These are phyloP conservation scores for Botrytis byssoidea DNA, from an alignment of 2,329 filamentous ascomycete species.

Conservation along the genomic window DNA sequence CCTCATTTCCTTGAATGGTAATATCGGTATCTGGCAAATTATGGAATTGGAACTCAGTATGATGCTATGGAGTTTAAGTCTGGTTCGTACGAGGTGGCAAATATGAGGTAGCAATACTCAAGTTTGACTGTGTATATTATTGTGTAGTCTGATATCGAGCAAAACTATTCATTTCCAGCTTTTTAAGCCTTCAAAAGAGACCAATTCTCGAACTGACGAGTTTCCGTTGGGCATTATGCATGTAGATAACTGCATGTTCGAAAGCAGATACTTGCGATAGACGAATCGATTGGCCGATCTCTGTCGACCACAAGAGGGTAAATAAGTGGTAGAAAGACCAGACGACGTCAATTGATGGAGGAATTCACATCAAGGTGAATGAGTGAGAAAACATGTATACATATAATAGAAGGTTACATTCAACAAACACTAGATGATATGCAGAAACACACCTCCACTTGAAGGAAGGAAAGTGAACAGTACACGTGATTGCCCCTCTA, in stretches of 20 bases:
- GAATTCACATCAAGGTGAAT: neutral
- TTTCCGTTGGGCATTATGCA: neutral
- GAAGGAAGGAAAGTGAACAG: neutral
- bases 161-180: neutral
- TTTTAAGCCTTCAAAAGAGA: neutral
- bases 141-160: conserved; percentile 11
- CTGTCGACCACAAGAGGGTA: neutral
- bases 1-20: neutral
- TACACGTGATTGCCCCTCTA: neutral
- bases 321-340: neutral
- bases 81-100: neutral
- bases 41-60: neutral
- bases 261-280: neutral
- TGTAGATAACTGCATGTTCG: neutral
- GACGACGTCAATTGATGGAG: neutral
- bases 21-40: neutral
- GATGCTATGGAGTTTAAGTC: neutral
- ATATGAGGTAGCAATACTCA: conserved; percentile 8
- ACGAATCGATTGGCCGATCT: neutral
- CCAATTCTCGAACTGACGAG: neutral
- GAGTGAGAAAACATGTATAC: neutral
- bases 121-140: conserved; percentile 18
- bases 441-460: neutral
- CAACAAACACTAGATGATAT: neutral
- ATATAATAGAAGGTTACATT: neutral